Percentiles rank a stretch among this genome's conserved stretches.
Conservation (phyloP, 164 flowering plant genomes). For the Pachysandra terminalis region DNA sequence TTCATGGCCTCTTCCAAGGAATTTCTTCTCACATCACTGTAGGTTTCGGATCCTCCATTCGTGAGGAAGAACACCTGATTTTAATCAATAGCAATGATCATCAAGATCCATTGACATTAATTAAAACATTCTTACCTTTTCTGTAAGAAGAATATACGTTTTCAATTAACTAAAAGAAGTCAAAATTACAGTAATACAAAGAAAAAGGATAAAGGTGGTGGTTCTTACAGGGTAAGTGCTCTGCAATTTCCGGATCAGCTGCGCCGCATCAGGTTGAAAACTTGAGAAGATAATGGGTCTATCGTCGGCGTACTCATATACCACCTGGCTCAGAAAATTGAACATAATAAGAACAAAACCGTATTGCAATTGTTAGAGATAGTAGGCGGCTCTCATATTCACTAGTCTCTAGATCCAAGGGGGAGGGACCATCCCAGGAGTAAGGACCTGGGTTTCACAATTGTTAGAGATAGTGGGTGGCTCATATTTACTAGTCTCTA, state of each 20-base stretch:
- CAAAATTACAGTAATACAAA: not conserved
- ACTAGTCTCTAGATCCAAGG: too few species aligned
- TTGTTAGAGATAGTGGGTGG: too few species aligned
- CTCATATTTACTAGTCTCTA: too few species aligned
- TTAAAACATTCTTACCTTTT: not conserved
- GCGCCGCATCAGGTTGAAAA: constrained; percentile 91
- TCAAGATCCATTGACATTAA: not conserved
- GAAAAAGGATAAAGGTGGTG: not conserved
- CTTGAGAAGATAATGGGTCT: constrained; percentile 81
- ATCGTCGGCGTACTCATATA: constrained; percentile 48
- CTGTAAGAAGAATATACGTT: too few species aligned
- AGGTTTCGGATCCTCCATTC: constrained; percentile 73
- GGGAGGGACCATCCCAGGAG: too few species aligned
- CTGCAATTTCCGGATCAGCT: constrained; percentile 63
- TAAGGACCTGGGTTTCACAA: too few species aligned
- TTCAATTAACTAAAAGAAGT: too few species aligned
- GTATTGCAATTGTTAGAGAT: too few species aligned
- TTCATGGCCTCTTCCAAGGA: constrained; percentile 83
- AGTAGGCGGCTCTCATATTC: too few species aligned
- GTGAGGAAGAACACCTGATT: constrained; percentile 82
- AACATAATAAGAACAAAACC: not conserved
- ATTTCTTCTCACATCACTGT: constrained; percentile 74
- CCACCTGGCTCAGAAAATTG: constrained; percentile 42
- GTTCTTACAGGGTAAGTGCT: constrained; percentile 62
- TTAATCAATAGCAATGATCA: not conserved